Conservation (phyloP, 2,329 filamentous ascomycete genomes). For the Metarhizium album region DNA sequence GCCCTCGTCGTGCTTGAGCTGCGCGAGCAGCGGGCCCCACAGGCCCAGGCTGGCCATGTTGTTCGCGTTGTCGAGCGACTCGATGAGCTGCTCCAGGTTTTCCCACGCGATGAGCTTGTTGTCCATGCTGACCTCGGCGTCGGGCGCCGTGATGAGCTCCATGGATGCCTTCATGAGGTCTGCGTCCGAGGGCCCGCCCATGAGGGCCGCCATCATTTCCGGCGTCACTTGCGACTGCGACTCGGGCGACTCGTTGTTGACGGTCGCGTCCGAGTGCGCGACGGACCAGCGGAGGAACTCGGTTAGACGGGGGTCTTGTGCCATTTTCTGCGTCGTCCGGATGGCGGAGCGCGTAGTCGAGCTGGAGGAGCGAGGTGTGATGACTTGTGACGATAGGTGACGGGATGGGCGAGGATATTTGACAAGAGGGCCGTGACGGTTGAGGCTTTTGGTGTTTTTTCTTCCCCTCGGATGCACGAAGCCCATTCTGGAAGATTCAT, state of each 20-base stretch:
- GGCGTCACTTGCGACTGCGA: constrained; percentile 44
- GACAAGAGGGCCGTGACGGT: no score
- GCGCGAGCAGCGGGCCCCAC: constrained; percentile 69
- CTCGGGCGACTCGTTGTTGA: no score
- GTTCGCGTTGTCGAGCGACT: constrained; percentile 93
- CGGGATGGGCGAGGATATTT: no score
- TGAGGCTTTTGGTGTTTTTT: constrained; percentile 5
- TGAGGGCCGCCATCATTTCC: constrained; percentile 62
- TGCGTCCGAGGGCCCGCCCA: constrained; percentile 79
- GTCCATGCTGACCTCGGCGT: constrained; percentile 55
- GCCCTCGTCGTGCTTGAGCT: constrained; percentile 55
- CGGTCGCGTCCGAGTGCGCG: constrained; percentile 31
- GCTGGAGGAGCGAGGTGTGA: no score
- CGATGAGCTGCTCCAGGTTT: constrained; percentile 88
- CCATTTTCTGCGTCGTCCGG: no score
- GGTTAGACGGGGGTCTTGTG: constrained; percentile 52
- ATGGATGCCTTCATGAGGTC: constrained; percentile 86
- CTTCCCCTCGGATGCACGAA: constrained; percentile 10
- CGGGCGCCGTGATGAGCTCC: constrained; percentile 55
- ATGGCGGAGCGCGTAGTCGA: no score
- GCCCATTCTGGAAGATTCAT: constrained; percentile 32
- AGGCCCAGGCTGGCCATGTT: constrained; percentile 70
- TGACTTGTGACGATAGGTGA: no score
- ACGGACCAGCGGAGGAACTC: constrained; percentile 70
- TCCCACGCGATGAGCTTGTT: constrained; percentile 79